A percentile compares a stretch with the other conserved stretches of the same genome.
Evolutionary conservation across 2,329 filamentous ascomycete genomes (phyloP).

Genomic region (Nemania sp.): DNA sequence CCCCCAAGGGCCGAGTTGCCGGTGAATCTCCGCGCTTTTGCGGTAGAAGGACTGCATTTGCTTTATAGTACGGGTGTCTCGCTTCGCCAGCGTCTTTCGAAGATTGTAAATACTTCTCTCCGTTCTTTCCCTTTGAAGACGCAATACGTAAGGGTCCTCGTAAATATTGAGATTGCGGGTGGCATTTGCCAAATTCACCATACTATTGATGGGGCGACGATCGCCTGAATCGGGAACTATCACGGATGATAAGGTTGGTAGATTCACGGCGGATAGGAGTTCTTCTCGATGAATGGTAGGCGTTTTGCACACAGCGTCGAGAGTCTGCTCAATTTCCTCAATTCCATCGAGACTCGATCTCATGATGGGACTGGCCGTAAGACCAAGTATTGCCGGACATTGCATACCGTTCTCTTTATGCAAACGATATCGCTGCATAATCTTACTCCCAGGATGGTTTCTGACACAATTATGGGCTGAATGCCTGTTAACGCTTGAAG

Average conservation of each 20-base stretch:
- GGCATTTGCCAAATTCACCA: conserved; percentile 50
- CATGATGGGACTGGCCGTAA: conserved; percentile 80
- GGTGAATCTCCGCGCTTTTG: conserved; percentile 54
- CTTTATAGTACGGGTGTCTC: conserved; percentile 56
- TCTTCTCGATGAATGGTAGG: conserved; percentile 72
- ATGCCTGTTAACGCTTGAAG: conserved; percentile 28
- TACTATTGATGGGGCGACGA: conserved; percentile 39
- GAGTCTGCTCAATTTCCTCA: conserved; percentile 66
- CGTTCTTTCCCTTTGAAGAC: conserved; percentile 49
- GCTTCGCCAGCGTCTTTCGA: conserved; percentile 44
- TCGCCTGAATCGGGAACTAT: conserved; percentile 5
- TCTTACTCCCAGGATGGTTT: conserved; percentile 66
- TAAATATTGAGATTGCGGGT: conserved; percentile 56
- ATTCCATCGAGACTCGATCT: conserved; percentile 60
- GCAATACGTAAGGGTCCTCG: conserved; percentile 64
- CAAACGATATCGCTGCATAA: conserved; percentile 75
- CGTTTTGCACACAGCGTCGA: conserved; percentile 71
- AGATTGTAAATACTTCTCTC: conserved; percentile 48
- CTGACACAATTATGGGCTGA: conserved; percentile 74
- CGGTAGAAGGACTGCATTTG: conserved; percentile 61
- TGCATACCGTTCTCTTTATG: conserved; percentile 43
- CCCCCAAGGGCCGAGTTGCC: conserved; percentile 70
- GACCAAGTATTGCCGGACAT: conserved; percentile 72
- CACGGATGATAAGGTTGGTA: conserved; percentile 57
- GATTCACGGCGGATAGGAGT: conserved; percentile 69